These are phyloP conservation scores for Cercophora newfieldiana DNA, from an alignment of 495 filamentous ascomycete species.

Conservation along the genomic window DNA sequence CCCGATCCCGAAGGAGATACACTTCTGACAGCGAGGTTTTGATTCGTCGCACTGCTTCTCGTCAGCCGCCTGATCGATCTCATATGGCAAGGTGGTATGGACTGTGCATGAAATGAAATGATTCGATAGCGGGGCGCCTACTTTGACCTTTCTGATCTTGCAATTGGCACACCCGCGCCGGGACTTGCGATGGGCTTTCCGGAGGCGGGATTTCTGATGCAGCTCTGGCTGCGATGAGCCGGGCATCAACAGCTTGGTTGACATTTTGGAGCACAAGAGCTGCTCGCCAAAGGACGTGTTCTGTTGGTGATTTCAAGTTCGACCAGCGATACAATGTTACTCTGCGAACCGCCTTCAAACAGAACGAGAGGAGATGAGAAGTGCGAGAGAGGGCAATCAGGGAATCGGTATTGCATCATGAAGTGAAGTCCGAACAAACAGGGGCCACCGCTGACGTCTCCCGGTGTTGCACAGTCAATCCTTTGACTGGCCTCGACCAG, in stretches of 20 bases:
- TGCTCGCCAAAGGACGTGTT: no score
- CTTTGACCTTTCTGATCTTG: constrained; percentile 8
- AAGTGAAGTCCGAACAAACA: neutral
- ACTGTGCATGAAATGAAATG: neutral
- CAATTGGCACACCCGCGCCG: constrained; percentile 6
- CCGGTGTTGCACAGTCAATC: neutral
- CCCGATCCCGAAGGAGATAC: constrained; percentile 2
- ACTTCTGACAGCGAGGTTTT: constrained; percentile 6
- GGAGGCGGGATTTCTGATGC: neutral
- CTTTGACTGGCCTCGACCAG: neutral
- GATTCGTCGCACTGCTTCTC: constrained; percentile 3
- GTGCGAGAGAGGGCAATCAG: neutral
- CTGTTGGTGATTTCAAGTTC: no score
- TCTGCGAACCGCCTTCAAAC: no score
- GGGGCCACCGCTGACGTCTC: neutral
- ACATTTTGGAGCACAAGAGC: neutral
- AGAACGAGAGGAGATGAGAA: neutral
- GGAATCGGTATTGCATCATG: neutral
- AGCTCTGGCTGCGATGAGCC: neutral
- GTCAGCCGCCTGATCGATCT: neutral
- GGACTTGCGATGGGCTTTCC: constrained; percentile 3
- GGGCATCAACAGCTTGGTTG: neutral
- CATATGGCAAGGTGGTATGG: no score
- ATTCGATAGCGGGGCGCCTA: neutral
- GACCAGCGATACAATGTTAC: no score